Conservation (phyloP, 352 stramenopile species). For the Elongisporangium prolatum region DNA sequence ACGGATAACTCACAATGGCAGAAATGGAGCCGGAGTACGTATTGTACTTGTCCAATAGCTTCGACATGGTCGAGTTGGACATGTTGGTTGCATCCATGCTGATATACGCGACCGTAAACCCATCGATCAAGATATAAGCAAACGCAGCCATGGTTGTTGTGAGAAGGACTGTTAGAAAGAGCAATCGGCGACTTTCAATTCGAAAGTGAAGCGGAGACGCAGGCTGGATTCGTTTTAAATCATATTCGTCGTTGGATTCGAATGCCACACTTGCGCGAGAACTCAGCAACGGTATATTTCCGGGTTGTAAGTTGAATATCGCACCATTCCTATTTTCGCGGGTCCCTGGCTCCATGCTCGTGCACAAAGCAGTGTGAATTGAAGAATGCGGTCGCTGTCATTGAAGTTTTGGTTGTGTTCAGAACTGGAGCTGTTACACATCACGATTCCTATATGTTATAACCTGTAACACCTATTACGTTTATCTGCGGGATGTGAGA, state of each 20-base stretch:
- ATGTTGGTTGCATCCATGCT: background rate
- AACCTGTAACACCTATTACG: too few relatives aligned
- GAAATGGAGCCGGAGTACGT: background rate
- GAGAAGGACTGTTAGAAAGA: background rate
- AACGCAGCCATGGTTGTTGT: background rate
- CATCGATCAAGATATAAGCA: background rate
- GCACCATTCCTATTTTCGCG: background rate
- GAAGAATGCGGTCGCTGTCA: background rate
- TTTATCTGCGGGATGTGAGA: too few relatives aligned
- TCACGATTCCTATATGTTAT: too few relatives aligned
- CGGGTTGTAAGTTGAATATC: background rate
- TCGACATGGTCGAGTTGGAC: background rate
- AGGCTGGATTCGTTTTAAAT: background rate
- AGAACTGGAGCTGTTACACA: too few relatives aligned
- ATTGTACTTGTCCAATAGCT: background rate
- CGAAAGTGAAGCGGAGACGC: background rate
- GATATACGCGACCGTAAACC: background rate
- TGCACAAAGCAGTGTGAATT: background rate
- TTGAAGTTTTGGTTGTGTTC: background rate
- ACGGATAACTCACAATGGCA: background rate
- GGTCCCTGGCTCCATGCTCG: background rate
- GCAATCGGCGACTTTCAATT: background rate
- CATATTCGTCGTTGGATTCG: background rate
- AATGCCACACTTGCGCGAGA: background rate
- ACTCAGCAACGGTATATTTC: background rate